Base-by-base conservation (phyloP, 495 filamentous ascomycete species). In the Recurvomyces mirabilis region DNA sequence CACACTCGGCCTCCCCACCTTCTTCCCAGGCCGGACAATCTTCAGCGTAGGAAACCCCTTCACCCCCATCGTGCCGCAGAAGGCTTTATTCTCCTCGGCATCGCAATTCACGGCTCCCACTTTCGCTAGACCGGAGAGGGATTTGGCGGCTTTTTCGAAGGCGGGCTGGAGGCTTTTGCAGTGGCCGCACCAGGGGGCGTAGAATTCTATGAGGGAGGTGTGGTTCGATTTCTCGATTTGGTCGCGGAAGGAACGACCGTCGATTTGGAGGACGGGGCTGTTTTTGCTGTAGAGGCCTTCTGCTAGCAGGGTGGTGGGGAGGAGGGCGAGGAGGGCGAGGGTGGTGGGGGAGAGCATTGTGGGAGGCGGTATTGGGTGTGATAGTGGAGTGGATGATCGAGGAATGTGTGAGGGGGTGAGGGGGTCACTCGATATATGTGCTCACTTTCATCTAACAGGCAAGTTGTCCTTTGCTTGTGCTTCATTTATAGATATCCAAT, bases 11-110 rank as follows among this genome's bases (percentile, higher is more conserved):
- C 81, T 85, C 39, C 86, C 84, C 14, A 75, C 66, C 60, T 82
- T 87, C 63, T 87, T 89, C 38, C 76, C 76, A 0, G 91, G 93
- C 30, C 76, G 78, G 51, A 96, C 75, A 45, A 94, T 89, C 72
- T 99, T 99, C 42, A 99, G 69, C 1, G 91, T 96, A 1, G 91
- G 91, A 69, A 95, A 99, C 31, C 91, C 91, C 66, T 94, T 73
- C 18, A 99, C 79, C 35, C 89, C 91, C 78, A 95, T 85, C 39
- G 68, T 63, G 29, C 83, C 77, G 62, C 91, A 99, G 54, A 96
- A 74, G 3, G 71, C 68, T 64, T 96, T 96, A 70, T 99, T 99
- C 40, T 70, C 68, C 30, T 96, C 93, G 20, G 93, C 87, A 52
- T 96, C 91, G 65, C 91, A 99, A 62, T 99, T 84, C 52, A 99